Evolutionary conservation across 2,329 filamentous ascomycete genomes (phyloP).

Genomic region (Diplodia corticola): DNA sequence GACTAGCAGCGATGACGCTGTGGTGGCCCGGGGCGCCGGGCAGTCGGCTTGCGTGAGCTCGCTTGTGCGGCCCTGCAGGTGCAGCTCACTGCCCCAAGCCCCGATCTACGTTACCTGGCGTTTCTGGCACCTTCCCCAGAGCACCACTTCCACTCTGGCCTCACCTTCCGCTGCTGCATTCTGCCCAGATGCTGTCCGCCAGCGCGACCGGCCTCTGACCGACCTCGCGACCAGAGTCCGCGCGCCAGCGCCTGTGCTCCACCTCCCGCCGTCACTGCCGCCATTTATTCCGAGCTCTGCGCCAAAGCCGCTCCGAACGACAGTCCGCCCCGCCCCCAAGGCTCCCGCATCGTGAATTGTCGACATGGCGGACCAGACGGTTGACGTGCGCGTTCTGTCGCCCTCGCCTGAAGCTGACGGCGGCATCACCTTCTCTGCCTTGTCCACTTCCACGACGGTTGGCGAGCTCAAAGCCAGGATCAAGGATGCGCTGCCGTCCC

Average conservation of each 20-base stretch:
- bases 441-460: conserved; percentile 47
- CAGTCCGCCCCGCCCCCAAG: conserved; percentile 31
- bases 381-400: conserved; percentile 44
- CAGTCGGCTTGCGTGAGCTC: conserved; percentile 9
- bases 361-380: conserved; percentile 14
- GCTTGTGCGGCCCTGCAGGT: conserved; percentile 9
- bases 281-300: conserved; percentile 22
- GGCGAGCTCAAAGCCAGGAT: conserved; percentile 56
- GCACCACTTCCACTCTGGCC: conserved; percentile 7
- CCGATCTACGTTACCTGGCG: conserved; percentile 15
- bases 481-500: conserved; percentile 47
- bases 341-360: conserved; percentile 29
- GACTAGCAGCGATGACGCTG: conserved; percentile 20
- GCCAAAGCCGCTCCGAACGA: conserved; percentile 17
- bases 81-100: not conserved
- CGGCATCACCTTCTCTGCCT: conserved; percentile 34
- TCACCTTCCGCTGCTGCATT: not conserved
- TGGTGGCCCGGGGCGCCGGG: conserved; percentile 6
- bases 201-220: not conserved
- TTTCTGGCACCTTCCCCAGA: conserved; percentile 9
- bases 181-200: not conserved
- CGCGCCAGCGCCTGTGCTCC: not conserved
- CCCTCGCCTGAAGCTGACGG: conserved; percentile 41
- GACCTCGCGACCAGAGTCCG: not conserved
- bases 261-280: not conserved